phyloP scores from a whole-genome alignment of 2,329 filamentous ascomycete species.

The Thelonectria olida region DNA sequence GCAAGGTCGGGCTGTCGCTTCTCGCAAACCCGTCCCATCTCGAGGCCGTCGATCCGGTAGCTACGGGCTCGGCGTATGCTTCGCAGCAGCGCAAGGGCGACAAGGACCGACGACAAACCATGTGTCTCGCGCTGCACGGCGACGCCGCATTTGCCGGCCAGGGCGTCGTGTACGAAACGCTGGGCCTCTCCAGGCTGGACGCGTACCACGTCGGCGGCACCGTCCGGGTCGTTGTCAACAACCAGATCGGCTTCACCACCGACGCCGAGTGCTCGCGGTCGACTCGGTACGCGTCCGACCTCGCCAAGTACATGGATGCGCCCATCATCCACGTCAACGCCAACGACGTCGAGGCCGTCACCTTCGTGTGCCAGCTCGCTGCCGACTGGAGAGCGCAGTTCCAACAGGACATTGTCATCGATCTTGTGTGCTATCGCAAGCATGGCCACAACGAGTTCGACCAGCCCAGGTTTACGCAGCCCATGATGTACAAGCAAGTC shows the following conservation, averaged over 20 bases:
- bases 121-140: conserved; percentile 94
- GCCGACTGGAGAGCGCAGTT: conserved; percentile 98
- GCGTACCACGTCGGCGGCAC: conserved; percentile 97
- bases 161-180: conserved; percentile 96
- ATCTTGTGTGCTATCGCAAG: conserved; percentile 98
- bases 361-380: conserved; percentile 95
- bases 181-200: conserved; percentile 94
- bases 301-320: conserved; percentile 96
- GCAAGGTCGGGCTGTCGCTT: conserved; percentile 94
- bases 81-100: conserved; percentile 99
- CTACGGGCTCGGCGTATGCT: conserved; percentile 93
- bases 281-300: conserved; percentile 97
- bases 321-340: conserved; percentile 99
- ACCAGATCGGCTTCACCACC: conserved; percentile 99
- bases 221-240: conserved; percentile 96
- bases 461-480: conserved; percentile 97
- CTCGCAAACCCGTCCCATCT: conserved; percentile 98
- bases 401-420: conserved; percentile 96
- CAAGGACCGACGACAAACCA: conserved; percentile 80
- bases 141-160: conserved; percentile 97
- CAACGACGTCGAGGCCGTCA: conserved; percentile 96
- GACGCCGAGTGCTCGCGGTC: conserved; percentile 96
- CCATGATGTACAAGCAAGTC: conserved; percentile 98
- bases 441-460: conserved; percentile 99
- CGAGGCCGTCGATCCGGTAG: conserved; percentile 96